phyloP scores from a whole-genome alignment of 352 stramenopile species.

The Phytophthora capsici region DNA sequence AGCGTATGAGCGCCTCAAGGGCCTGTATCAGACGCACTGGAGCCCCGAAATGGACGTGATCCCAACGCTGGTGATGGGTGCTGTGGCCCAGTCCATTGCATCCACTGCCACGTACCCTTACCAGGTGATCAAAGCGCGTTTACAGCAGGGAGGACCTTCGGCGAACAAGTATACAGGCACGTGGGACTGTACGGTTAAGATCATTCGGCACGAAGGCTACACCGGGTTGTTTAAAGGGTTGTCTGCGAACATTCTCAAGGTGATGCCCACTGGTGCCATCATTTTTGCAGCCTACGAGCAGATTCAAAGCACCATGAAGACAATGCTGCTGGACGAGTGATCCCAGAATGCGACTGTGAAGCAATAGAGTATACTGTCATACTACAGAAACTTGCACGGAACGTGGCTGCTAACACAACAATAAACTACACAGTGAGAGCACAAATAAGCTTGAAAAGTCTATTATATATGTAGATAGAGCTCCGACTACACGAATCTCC shows the following conservation, averaged over 20 bases:
- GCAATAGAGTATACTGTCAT: conserved; percentile 34
- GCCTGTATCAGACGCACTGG: conserved; percentile 64
- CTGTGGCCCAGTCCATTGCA: conserved; percentile 80
- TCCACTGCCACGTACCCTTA: conserved; percentile 94
- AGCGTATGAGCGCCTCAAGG: conserved; percentile 81
- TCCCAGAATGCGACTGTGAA: conserved; percentile 5
- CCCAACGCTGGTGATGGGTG: conserved; percentile 79
- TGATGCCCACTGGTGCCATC: conserved; percentile 96
- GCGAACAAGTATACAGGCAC: conserved; percentile 92
- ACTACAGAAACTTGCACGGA: conserved; percentile 25
- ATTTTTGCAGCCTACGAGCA: conserved; percentile 92
- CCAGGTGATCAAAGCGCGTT: conserved; percentile 96
- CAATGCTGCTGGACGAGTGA: conserved; percentile 55
- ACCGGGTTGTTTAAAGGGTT: conserved; percentile 96
- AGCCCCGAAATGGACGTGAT: conserved; percentile 73
- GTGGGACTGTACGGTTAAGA: conserved; percentile 90
- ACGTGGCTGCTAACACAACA: conserved; percentile 9
- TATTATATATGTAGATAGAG: conserved; percentile 62
- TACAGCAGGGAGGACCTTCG: conserved; percentile 91
- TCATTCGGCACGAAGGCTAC: conserved; percentile 92
- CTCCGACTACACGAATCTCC: conserved; percentile 11
- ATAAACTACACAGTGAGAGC: conserved; percentile 18
- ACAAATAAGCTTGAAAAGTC: conserved; percentile 51
- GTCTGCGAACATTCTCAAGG: conserved; percentile 95
- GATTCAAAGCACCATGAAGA: conserved; percentile 65